phyloP scores from a whole-genome alignment of 1,139 yeast genomes.

The Meyerozyma sp. region DNA sequence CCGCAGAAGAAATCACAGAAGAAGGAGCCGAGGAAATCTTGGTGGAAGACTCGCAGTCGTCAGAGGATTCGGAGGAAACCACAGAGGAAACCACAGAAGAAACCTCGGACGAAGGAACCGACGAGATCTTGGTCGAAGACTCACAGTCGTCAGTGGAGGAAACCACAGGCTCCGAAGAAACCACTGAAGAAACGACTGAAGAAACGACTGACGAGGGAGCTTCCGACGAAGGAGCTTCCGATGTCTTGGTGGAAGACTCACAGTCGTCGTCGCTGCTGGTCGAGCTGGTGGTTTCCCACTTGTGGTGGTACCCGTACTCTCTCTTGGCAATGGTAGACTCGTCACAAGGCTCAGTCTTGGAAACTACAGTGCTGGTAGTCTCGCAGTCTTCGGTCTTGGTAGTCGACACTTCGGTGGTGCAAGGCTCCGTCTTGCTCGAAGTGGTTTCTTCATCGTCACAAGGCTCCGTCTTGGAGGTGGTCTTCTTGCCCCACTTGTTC shows the following conservation, averaged over 20 bases:
- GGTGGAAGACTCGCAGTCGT: neutral
- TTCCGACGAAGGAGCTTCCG: neutral
- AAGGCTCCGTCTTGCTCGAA: neutral
- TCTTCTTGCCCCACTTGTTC: neutral
- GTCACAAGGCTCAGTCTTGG: neutral
- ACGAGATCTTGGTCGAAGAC: neutral
- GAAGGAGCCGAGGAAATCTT: neutral
- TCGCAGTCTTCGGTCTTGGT: neutral
- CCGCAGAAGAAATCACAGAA: neutral
- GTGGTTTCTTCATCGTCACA: neutral
- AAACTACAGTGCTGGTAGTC: too few relatives aligned
- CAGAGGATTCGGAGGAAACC: neutral
- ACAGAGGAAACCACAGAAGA: neutral
- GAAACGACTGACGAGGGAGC: neutral
- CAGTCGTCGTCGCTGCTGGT: neutral
- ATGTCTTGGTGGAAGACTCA: neutral
- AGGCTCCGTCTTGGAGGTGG: neutral
- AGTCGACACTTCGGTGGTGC: neutral
- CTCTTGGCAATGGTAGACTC: neutral
- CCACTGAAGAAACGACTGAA: neutral
- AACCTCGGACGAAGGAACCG: neutral
- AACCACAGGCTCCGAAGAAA: neutral
- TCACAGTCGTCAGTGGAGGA: neutral
- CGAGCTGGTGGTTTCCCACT: neutral
- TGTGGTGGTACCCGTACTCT: neutral